Evolutionary conservation across 2,329 filamentous ascomycete genomes (phyloP).

Genomic region (Geosmithia morbida): DNA sequence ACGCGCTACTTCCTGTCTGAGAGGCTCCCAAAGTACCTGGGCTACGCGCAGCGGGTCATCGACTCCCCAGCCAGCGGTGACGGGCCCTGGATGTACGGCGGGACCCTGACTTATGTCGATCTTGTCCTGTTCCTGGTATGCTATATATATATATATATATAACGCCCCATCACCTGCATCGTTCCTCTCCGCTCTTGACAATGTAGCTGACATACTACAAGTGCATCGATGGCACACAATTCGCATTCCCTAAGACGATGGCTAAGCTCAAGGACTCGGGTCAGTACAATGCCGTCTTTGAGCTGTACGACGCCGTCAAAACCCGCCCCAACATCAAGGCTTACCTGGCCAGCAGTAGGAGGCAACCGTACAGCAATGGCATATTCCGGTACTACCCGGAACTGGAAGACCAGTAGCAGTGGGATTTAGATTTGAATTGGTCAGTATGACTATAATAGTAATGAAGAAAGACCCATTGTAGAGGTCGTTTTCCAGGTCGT

Average conservation of each 20-base stretch:
- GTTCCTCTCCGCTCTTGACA: too few species aligned
- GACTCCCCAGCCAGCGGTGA: conserved; percentile 37
- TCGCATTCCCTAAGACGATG: conserved; percentile 57
- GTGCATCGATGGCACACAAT: conserved; percentile 43
- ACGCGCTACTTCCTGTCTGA: conserved; percentile 42
- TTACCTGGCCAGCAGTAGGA: conserved; percentile 53
- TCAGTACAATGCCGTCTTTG: conserved; percentile 47
- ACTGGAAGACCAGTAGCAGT: conserved; percentile 33
- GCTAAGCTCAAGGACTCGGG: conserved; percentile 35
- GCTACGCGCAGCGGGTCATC: conserved; percentile 55
- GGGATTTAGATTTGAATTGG: too few species aligned
- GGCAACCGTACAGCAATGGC: conserved; percentile 46
- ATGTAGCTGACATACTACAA: conserved; percentile 7
- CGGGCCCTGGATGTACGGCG: conserved; percentile 52
- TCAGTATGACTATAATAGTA: too few species aligned
- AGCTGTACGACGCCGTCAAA: conserved; percentile 48
- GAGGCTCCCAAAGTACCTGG: conserved; percentile 58
- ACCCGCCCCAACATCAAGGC: conserved; percentile 48
- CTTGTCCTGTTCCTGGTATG: conserved; percentile 61
- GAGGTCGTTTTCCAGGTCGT: too few species aligned
- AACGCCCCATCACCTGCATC: not conserved
- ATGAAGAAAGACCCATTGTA: too few species aligned
- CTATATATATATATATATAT: too few species aligned
- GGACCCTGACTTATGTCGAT: conserved; percentile 55
- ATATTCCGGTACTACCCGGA: conserved; percentile 63